Base-by-base conservation (phyloP, 257 asterid species). In the Eucommia ulmoides region DNA sequence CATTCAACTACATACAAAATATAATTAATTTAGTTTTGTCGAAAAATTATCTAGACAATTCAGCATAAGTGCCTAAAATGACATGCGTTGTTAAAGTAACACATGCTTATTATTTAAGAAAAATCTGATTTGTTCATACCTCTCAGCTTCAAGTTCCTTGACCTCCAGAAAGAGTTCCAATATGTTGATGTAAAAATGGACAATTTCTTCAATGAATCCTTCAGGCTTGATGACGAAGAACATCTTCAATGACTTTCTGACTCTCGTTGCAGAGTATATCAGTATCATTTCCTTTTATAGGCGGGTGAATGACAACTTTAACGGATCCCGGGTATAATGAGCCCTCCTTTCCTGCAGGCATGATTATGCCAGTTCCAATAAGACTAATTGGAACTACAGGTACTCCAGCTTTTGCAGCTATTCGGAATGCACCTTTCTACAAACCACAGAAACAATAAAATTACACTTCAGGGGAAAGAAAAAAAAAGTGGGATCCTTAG, bases 351-450 rank as follows among this genome's bases (percentile, higher is more conserved):
- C 98, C 98, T 33, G 88, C 59, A 49, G 98, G 96, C 96, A 91
- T 91, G 48, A 91, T 86, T 51, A 66, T 60, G 19, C 98, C 98
- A 0, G 98, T 86, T 49, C 96, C 96, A 18, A 71, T 56, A 19
- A 91, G 91, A 41, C 88, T 74, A 22, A 91, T 83, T 16, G 98
- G 98, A 64, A 91, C 73, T 16, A 91, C 74, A 0, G 96, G 93
- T 50, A 79, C 95, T 59, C 88, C 83, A 1, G 86, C 79, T 76
- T 86, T 91, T 19, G 76, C 82, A 59, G 96, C 96, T 25, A 91
- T 68, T 17, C 81, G 83, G 63, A 91, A 83, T 4, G 98, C 98
- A 55, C 98, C 98, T 86, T 86, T 91, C 98, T 91, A 55, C 71
- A 67, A 52, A 19, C 14, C 50, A 71, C 20, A 54, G n/a, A 16